Evolutionary conservation across 2,329 filamentous ascomycete species (phyloP), one percentile per base, ranked within the genome.

Genomic region (Knufia petricola): DNA sequence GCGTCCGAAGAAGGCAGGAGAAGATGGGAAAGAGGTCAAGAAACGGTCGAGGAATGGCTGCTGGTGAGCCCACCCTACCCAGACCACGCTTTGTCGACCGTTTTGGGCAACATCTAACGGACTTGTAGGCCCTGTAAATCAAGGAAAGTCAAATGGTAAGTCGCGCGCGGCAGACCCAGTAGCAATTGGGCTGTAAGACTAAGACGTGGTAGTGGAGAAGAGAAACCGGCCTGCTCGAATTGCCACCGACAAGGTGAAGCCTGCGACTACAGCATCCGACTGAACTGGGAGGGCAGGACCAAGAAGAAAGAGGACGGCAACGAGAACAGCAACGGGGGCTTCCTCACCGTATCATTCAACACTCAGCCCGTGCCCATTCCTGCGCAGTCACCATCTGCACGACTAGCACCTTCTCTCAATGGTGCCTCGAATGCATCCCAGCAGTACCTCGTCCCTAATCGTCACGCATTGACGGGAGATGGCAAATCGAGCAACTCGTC

Each of bases 261-360:
- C 40, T 92, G 86, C 68, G 85, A 92, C 65, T 90, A 89, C 63
- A 85, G 79, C 59, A 85, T 90, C 58, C 77, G 84, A 26, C 69
- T 90, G 55, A 89, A 89, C 59, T 90, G 86, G 86, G 82, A 84
- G 52, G 84, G 85, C 3, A 76, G 85, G 49, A 74, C 76, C 43
- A 82, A 78, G 61, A 79, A 77, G 64, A 75, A 74, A 52, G 67
- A 60, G 46, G 60, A 62, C 12, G 26, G 26, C 6, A 28, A 62
- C 12, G 26, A 12, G 12, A 28, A 28, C 20, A 54, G 60, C 24
- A 62, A 55, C 37, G 55, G 59, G 1, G 60, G 65, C 3, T 61
- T 64, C 2, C 61, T 63, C 40, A 62, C 63, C 26, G 59, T 64
- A 2, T 67, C 67, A 1, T 68, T 59, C 31, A 48, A 41, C 15